phyloP scores from a whole-genome alignment of 495 filamentous ascomycete genomes.

The Astrothelium macrocarpum region DNA sequence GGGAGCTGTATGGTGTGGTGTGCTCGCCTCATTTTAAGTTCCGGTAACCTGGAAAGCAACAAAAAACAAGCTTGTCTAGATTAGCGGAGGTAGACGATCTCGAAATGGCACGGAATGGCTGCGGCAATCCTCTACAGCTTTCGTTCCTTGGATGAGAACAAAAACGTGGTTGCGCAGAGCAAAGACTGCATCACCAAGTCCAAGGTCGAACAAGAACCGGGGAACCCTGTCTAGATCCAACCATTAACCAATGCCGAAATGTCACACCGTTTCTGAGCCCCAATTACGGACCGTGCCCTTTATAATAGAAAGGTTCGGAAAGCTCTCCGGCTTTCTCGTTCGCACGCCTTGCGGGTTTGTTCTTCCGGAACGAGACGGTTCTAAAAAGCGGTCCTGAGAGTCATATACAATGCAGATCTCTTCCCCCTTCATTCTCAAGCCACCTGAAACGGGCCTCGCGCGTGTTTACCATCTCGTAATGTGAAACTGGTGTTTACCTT shows the following conservation, averaged over 20 bases:
- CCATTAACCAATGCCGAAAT: not conserved
- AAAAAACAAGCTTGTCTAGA: not conserved
- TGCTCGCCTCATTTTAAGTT: conserved; percentile 3
- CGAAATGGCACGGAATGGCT: not conserved
- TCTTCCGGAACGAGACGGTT: not conserved
- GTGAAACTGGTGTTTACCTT: not conserved
- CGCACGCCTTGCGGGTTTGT: not conserved
- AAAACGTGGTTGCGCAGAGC: not conserved
- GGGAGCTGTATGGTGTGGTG: not conserved
- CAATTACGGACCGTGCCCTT: not conserved
- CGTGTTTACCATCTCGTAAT: not conserved
- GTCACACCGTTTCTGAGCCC: not conserved
- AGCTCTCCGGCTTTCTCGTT: not conserved
- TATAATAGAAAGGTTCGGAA: not conserved
- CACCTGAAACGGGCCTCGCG: not conserved
- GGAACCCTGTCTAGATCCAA: not conserved
- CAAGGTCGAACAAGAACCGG: not conserved
- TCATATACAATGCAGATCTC: conserved; percentile 1
- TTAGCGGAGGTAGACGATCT: not conserved
- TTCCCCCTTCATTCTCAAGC: not conserved
- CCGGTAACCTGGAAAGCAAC: not conserved
- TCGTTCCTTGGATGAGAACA: not conserved
- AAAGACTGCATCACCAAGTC: not conserved
- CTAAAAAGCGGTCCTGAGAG: not conserved
- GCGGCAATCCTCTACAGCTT: not conserved